A percentile compares a stretch with the other conserved stretches of the same genome.
These are phyloP conservation scores for Gnomoniopsis sp. DNA, from an alignment of 2,329 filamentous ascomycete species.

Conservation along the genomic window DNA sequence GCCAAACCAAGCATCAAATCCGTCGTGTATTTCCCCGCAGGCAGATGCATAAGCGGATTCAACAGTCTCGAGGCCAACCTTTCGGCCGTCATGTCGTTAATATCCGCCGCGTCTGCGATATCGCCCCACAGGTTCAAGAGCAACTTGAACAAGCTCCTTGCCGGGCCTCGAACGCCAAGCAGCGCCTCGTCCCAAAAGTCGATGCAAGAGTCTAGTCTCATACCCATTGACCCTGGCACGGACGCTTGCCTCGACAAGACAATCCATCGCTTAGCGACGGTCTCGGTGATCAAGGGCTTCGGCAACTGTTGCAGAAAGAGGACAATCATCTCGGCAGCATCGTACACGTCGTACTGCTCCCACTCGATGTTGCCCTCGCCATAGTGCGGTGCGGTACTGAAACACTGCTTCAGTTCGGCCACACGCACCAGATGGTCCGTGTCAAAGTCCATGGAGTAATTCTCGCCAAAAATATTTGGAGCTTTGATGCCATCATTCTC, in stretches of 20 bases:
- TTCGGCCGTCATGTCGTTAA: conserved; percentile 43
- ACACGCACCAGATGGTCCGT: conserved; percentile 31
- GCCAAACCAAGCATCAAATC: conserved; percentile 41
- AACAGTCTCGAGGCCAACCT: conserved; percentile 35
- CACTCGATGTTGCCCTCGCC: conserved; percentile 34
- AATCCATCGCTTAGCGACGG: conserved; percentile 37
- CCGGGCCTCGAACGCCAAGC: conserved; percentile 34
- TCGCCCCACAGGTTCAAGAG: conserved; percentile 42
- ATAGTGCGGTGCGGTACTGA: conserved; percentile 33
- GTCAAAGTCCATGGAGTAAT: conserved; percentile 24
- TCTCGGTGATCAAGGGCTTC: conserved; percentile 35
- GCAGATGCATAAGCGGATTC: conserved; percentile 37
- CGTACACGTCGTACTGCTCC: conserved; percentile 34
- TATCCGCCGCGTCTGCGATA: conserved; percentile 34
- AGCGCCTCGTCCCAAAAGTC: conserved; percentile 46
- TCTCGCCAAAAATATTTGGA: conserved; percentile 35
- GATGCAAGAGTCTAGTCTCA: conserved; percentile 38
- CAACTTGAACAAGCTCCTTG: conserved; percentile 37
- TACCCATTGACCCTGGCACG: conserved; percentile 29
- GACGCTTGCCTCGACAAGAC: conserved; percentile 37
- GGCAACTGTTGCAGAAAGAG: conserved; percentile 37
- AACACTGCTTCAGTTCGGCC: conserved; percentile 33
- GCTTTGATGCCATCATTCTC: conserved; percentile 30
- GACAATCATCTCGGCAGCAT: conserved; percentile 39
- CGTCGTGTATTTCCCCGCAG: conserved; percentile 30